Conservation (phyloP, 2,329 filamentous ascomycete species). For the Xylariaceae sp. region DNA sequence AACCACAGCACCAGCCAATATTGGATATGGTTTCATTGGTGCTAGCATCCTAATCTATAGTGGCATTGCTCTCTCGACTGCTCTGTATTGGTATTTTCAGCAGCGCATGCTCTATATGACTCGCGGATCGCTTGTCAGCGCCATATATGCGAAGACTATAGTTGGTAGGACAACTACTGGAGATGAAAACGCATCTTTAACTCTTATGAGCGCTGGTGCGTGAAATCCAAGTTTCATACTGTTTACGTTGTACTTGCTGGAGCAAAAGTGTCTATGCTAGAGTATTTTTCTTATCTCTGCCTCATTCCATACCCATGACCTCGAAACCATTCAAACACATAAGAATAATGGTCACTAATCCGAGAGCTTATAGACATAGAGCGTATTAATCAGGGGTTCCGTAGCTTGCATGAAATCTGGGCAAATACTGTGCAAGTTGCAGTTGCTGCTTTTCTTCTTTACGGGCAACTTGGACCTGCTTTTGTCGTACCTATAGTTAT, state of each 20-base stretch:
- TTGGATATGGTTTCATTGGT: constrained; percentile 51
- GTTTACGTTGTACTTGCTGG: not conserved
- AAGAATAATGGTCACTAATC: too few species aligned
- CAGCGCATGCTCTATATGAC: constrained; percentile 39
- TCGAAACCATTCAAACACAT: too few species aligned
- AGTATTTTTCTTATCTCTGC: not conserved
- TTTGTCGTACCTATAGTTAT: constrained; percentile 55
- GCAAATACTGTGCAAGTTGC: constrained; percentile 48
- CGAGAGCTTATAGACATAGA: constrained; percentile 51
- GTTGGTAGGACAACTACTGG: constrained; percentile 28
- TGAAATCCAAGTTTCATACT: not conserved
- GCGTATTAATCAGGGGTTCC: constrained; percentile 44
- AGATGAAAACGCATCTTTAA: constrained; percentile 49
- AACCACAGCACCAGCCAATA: constrained; percentile 24
- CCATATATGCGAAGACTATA: constrained; percentile 43
- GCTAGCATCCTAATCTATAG: constrained; percentile 48
- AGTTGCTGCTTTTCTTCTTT: constrained; percentile 54
- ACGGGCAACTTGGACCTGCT: constrained; percentile 52
- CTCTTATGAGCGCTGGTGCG: constrained; percentile 49
- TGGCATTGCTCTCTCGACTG: constrained; percentile 47
- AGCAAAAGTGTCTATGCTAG: not conserved
- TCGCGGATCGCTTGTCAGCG: constrained; percentile 38
- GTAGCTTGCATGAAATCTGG: constrained; percentile 49
- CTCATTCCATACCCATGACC: too few species aligned
- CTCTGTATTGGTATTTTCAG: constrained; percentile 48